These are phyloP conservation scores for Eremothecium coryli DNA, from an alignment of 1,139 yeast species.

Conservation along the genomic window DNA sequence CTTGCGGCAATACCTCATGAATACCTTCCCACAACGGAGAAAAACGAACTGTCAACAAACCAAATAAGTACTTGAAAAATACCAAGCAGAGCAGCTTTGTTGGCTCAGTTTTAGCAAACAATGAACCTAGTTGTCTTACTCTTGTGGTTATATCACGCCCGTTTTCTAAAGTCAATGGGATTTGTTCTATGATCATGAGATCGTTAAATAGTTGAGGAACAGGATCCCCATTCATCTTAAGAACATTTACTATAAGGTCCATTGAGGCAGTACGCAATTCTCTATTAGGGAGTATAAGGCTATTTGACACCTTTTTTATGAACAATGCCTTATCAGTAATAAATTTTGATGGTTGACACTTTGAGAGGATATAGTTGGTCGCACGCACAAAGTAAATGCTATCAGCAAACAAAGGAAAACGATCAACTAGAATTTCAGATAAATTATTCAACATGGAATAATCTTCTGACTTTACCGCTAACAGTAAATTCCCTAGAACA, in stretches of 20 bases:
- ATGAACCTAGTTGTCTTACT: constrained; percentile 50
- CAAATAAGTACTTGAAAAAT: constrained; percentile 55
- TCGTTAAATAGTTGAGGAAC: constrained; percentile 34
- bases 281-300: constrained; percentile 40
- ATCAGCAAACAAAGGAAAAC: constrained; percentile 7
- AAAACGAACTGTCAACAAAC: constrained; percentile 64
- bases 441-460: not conserved
- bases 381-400: constrained; percentile 24
- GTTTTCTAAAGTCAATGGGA: constrained; percentile 59
- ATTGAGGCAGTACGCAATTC: constrained; percentile 41
- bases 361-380: constrained; percentile 1
- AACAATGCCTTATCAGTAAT: not conserved
- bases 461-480: constrained; percentile 2
- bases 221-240: constrained; percentile 26
- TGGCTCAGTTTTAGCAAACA: constrained; percentile 37
- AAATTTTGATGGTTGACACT: constrained; percentile 11
- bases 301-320: constrained; percentile 24
- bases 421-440: not conserved
- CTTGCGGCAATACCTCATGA: constrained; percentile 45
- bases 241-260: constrained; percentile 33
- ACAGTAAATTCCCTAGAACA: constrained; percentile 19
- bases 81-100: constrained; percentile 33
- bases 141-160: constrained; percentile 70
- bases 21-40: constrained; percentile 83
- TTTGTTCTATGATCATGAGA: constrained; percentile 54